These are phyloP conservation scores for Fraxinus paxiana DNA, from an alignment of 305 asterid species.

Conservation along the genomic window DNA sequence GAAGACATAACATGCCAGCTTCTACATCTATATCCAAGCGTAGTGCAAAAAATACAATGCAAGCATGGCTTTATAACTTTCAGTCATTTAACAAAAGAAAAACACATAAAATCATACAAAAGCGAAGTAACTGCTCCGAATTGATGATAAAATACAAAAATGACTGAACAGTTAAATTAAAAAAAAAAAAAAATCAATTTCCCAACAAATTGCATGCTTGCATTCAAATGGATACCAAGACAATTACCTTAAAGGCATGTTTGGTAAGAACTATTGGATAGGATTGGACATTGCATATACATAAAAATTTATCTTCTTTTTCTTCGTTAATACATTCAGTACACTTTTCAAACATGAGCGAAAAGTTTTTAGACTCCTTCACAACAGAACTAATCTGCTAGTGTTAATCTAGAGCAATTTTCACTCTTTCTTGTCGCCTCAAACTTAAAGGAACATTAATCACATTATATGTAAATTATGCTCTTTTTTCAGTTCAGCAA, in stretches of 20 bases:
- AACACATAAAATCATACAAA: not conserved
- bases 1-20: not conserved
- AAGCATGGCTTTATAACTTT: not conserved
- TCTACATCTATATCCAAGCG: not conserved
- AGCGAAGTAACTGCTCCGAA: not conserved
- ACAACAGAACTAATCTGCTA: not conserved
- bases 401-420: not conserved
- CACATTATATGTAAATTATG: not conserved
- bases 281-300: not conserved
- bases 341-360: not conserved
- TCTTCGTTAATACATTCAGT: not conserved
- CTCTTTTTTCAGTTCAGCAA: not conserved
- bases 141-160: not conserved
- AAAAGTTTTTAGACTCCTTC: not conserved
- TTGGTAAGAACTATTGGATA: not conserved
- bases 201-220: not conserved
- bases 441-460: not conserved
- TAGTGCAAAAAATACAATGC: not conserved
- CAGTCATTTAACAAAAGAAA: constrained; percentile 20
- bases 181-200: no score
- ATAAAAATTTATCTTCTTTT: not conserved
- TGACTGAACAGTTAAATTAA: not conserved
- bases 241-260: not conserved
- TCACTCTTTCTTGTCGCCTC: not conserved
- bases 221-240: not conserved